phyloP scores from a whole-genome alignment of 495 filamentous ascomycete species.

The Penicillium mononematosum region DNA sequence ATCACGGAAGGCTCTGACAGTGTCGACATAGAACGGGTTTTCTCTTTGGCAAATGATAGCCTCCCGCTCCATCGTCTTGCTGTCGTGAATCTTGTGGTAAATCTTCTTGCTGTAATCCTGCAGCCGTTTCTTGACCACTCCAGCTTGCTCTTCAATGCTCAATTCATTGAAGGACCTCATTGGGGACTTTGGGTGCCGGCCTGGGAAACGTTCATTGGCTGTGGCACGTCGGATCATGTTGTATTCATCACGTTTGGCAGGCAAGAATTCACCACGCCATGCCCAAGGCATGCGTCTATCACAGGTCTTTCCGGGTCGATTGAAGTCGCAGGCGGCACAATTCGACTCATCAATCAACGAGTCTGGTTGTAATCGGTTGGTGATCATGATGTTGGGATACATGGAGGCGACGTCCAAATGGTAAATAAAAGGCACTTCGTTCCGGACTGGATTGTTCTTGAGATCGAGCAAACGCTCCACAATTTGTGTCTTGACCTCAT shows the following conservation, averaged over 20 bases:
- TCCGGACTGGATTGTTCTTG: constrained; percentile 75
- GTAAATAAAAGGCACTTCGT: constrained; percentile 89
- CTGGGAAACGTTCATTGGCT: constrained; percentile 90
- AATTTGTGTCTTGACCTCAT: constrained; percentile 88
- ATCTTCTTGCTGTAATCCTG: constrained; percentile 97
- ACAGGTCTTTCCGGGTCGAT: constrained; percentile 94
- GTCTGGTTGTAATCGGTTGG: constrained; percentile 94
- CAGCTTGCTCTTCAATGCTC: constrained; percentile 76
- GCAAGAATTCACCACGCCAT: constrained; percentile 97
- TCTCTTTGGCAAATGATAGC: constrained; percentile 98
- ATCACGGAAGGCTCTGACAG: constrained; percentile 91
- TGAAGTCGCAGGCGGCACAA: constrained; percentile 98
- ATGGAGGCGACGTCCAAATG: constrained; percentile 98
- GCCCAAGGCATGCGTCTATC: constrained; percentile 95
- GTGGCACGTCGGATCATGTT: constrained; percentile 96
- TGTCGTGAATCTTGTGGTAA: constrained; percentile 98
- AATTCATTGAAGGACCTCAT: constrained; percentile 79
- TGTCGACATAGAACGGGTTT: constrained; percentile 98
- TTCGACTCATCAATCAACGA: constrained; percentile 97
- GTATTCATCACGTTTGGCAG: constrained; percentile 95
- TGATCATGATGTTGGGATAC: constrained; percentile 99
- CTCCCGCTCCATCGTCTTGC: constrained; percentile 87
- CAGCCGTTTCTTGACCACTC: constrained; percentile 78
- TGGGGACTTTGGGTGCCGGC: constrained; percentile 64
- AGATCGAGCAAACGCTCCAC: constrained; percentile 66